Evolutionary conservation across 2,329 filamentous ascomycete genomes (phyloP), one percentile per base, ranked within the genome.

Genomic region (Penicillium expansum): DNA sequence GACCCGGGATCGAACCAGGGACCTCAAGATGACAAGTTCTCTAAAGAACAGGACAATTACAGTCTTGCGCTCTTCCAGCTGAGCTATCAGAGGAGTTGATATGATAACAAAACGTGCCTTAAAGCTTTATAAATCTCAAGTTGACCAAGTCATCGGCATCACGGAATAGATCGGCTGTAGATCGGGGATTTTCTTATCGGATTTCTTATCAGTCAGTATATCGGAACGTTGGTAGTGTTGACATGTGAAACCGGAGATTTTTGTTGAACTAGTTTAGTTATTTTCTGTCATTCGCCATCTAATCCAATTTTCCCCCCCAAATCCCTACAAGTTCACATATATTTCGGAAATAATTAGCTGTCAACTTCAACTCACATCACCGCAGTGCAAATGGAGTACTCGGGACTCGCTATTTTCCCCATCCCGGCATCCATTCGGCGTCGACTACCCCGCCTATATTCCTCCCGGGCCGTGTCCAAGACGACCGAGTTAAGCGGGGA

Each of bases 401-500:
- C 62, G 11, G 57, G 55, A 1, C 45, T 69, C 7, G 52, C 62
- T 2, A 42, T 67, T 27, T 55, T 64, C 13, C 59, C 65, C 22
- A 65, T 72, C 16, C 67, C 69, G 30, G 67, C 65, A 20, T 66
- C 66, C 3, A 63, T 72, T 38, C 65, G 68, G 48, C 67, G 67
- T 41, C 69, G 65, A 16, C 58, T 72, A 10, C 61, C 66, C 20
- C 61, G 63, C 35, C 49, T 70, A 5, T 67, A 67, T 51, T 58
- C 57, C 13, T 62, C 61, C 14, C 61, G 54, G 43, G 42, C 58
- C 60, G 44, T 39, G 48, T n/a, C 60, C 35, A 33, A 41, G 14
- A 24, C 53, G 27, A 39, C 41, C 33, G 27, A 61, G 22, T 33
- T 49, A 11, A 58, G 42, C 48, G 45, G 53, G 41, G 42, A 52